These are phyloP conservation scores for Cryptococcus hybrid DNA, from an alignment of 1,284 basidiomycete species.

Conservation along the genomic window DNA sequence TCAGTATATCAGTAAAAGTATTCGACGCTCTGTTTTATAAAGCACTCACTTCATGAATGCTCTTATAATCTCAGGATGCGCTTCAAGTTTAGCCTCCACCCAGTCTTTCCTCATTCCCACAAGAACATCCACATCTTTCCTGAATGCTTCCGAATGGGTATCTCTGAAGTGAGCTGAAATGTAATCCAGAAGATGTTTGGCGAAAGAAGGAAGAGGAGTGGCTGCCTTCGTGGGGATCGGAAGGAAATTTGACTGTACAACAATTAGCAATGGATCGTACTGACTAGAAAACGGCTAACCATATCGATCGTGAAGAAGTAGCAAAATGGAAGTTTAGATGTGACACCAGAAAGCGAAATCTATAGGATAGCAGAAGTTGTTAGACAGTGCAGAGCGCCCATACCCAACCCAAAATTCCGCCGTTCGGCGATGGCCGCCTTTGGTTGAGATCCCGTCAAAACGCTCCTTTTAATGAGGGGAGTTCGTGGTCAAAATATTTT, in stretches of 20 bases:
- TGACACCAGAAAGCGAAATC: too few relatives aligned
- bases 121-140: conserved; percentile 71
- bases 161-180: conserved; percentile 66
- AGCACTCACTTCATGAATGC: conserved; percentile 39
- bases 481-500: too few relatives aligned
- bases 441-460: too few relatives aligned
- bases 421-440: too few relatives aligned
- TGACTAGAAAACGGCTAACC: too few relatives aligned
- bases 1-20: conserved; percentile 1
- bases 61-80: conserved; percentile 46
- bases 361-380: too few relatives aligned
- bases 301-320: too few relatives aligned
- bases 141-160: conserved; percentile 87
- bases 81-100: conserved; percentile 59
- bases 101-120: conserved; percentile 65
- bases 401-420: too few relatives aligned
- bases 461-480: too few relatives aligned
- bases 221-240: conserved; percentile 74
- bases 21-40: conserved; percentile 41
- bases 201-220: conserved; percentile 58
- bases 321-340: too few relatives aligned
- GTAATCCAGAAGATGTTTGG: conserved; percentile 63
- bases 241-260: conserved; percentile 61
- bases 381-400: too few relatives aligned
- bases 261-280: neutral